Evolutionary conservation across 2,329 filamentous ascomycete species (phyloP), one percentile per base, ranked within the genome.

Genomic region (Colletotrichum scovillei): DNA sequence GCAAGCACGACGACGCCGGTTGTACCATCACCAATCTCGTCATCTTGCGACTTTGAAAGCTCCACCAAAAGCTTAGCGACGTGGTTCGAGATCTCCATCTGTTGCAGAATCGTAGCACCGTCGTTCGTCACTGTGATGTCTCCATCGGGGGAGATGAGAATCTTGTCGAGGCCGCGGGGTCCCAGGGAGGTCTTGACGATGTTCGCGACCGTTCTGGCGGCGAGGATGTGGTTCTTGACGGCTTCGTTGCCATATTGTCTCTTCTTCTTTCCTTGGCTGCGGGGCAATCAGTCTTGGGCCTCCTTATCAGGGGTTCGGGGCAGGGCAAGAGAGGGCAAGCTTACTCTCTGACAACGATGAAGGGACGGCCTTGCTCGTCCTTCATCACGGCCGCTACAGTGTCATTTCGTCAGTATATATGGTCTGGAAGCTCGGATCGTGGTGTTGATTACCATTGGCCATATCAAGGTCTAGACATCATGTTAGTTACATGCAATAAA

Each of bases 101-200:
- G 95, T 79, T 94, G 93, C 78, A 99, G 88, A 80, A 99, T 99
- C 58, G 97, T 99, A 68, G 97, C 97, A 80, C 97, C 97, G 86
- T 99, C 97, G 87, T 99, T 99, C 78, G 97, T 99, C 75, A 99
- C 95, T 75, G 97, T 99, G 83, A 99, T 99, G 85, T 99, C 97
- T 83, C 97, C 97, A 83, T 99, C 97, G 75, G 97, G 94, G 64
- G 97, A 99, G 80, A 99, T 99, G 79, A 99, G 91, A 82, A 99
- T 99, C 88, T 99, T 99, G 88, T 99, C 97, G 81, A 99, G 92
- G 76, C 97, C 97, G 78, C 97, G 93, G 67, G 97, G 97, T 63
- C 97, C 97, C 79, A 99, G 89, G 76, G 97, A 99, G 74, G 95
- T 97, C 89, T 97, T 98, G 85, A 99, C 95, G 79, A 99, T 97